Base-by-base conservation (phyloP, 352 stramenopile genomes). In the Phytopythium sindhum region DNA sequence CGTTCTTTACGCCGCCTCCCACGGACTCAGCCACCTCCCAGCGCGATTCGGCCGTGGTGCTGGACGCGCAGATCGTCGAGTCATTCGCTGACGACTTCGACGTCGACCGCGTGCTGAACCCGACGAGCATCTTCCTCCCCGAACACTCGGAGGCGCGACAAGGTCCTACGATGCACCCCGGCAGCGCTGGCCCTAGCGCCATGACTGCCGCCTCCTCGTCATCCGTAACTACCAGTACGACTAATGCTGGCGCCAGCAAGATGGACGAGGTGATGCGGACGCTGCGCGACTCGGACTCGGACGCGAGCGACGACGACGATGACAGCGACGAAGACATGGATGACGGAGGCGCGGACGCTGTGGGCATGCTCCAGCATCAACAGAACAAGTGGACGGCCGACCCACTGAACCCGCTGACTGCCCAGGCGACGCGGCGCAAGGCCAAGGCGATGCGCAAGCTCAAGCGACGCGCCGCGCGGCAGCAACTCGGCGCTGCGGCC, bases 1-100 rank as follows among this genome's bases (percentile, higher is more conserved):
- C 84, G 35, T 97, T 95, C 73, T 97, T 90, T 74, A 92, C 81
- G 31, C 76, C 78, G n/a, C 90, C 90, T 3, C 89, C 90, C 6
- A 47, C 53, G 31, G n/a, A 28, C 35, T 42, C 21, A 11, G 5
- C 21, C 33, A n/a, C 31, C 31, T 19, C 53, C 35, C 53, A 58
- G n/a, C 74, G 88, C 53, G 67, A 77, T 37, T 88, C 84, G 56
- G 70, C 85, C 33, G 81, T 76, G 55, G 81, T 89, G 56, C 66
- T 93, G 42, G 81, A 93, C 60, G 77, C 80, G 39, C 75, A 88
- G 63, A 72, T 93, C 17, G 81, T 93, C 39, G 69, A 70, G 21
- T 67, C 73, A 4, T 90, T 88, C 57, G 77, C 74, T 51, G 67
- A 87, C 33, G 80, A 84, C 65, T 93, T 93, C 57, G 73, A 90